Evolutionary conservation across 2,329 filamentous ascomycete species (phyloP), one percentile per base, ranked within the genome.

Genomic region (Stachybotrys echinatus): DNA sequence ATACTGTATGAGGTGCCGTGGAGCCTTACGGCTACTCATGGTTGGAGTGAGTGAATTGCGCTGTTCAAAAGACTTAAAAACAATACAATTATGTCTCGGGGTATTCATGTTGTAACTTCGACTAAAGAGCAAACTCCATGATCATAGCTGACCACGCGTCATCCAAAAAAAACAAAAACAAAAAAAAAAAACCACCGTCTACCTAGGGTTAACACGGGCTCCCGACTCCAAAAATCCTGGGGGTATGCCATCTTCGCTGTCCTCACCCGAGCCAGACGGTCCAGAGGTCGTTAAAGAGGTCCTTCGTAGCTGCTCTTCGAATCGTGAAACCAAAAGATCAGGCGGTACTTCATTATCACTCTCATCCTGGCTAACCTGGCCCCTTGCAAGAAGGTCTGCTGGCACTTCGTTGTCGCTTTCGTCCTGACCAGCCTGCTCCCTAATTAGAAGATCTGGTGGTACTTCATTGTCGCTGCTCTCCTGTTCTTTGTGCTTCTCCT

Each of bases 181-280:
- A n/a, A n/a, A n/a, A n/a, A 5, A 34, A 34, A 34, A 34, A 8
- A 34, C 27, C 27, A 34, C 10, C 5, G 14, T 14, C 27, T 34
- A 34, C 3, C 14, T 14, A 8, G 27, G 2, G 10, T 34, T 34
- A 14, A 34, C 14, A 14, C 27, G 27, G 14, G 27, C 14, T 14
- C 14, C 27, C 14, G 27, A 34, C 14, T 34, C 14, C 27, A 81
- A 55, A 54, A 82, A 80, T 51, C 81, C 77, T 0, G 65, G 64
- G 1, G 78, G 77, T 7, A 81, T 70, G 47, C 77, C 76, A 45
- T 77, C 76, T 52, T 74, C 74, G 54, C 69, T 73, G 39, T 67
- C 67, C 47, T 65, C 58, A 45, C 61, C 59, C 38, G 27, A 34
- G 38, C 18, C 38, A 20, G n/a, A 4, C 17, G n/a, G 6, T 20